These are phyloP conservation scores for Cyclostephanos invisitatus DNA, from an alignment of 108 stramenopile genomes.

Conservation along the genomic window DNA sequence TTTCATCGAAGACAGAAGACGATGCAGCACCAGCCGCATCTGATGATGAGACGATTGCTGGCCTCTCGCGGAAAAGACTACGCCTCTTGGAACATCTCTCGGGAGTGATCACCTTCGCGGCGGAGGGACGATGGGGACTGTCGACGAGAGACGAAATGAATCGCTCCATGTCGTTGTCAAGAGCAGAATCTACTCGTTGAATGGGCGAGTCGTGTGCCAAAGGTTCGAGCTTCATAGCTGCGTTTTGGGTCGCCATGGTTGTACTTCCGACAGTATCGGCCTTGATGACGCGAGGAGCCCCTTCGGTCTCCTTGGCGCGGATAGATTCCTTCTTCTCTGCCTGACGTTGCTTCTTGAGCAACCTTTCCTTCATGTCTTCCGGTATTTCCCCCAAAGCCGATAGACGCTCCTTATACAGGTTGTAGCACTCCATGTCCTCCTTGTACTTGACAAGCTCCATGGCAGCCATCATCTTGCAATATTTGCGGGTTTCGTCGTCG, in stretches of 20 bases:
- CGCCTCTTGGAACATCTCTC: conserved; percentile 20
- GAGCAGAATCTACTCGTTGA: not conserved
- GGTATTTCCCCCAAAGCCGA: conserved; percentile 39
- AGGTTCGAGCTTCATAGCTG: conserved; percentile 5
- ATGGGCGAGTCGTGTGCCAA: not conserved
- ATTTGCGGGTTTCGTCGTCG: conserved; percentile 41
- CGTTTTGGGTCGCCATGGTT: not conserved
- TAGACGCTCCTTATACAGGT: conserved; percentile 34
- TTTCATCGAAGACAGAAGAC: not conserved
- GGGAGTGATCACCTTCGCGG: conserved; percentile 20
- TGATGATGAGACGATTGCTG: not conserved
- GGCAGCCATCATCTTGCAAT: conserved; percentile 49
- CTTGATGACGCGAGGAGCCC: conserved; percentile 5
- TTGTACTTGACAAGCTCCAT: conserved; percentile 50
- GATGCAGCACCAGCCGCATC: not conserved
- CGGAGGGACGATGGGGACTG: conserved; percentile 1
- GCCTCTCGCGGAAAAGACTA: conserved; percentile 3
- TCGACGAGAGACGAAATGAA: conserved; percentile 34
- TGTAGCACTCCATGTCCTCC: conserved; percentile 46
- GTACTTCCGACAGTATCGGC: not conserved
- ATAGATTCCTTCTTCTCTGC: conserved; percentile 16
- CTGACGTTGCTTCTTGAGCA: conserved; percentile 23
- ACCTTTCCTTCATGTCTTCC: conserved; percentile 35
- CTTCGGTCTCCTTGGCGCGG: not conserved
- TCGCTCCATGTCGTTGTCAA: conserved; percentile 39